Conservation (phyloP, 2,329 filamentous ascomycete species). For the Fonsecaea nubica region DNA sequence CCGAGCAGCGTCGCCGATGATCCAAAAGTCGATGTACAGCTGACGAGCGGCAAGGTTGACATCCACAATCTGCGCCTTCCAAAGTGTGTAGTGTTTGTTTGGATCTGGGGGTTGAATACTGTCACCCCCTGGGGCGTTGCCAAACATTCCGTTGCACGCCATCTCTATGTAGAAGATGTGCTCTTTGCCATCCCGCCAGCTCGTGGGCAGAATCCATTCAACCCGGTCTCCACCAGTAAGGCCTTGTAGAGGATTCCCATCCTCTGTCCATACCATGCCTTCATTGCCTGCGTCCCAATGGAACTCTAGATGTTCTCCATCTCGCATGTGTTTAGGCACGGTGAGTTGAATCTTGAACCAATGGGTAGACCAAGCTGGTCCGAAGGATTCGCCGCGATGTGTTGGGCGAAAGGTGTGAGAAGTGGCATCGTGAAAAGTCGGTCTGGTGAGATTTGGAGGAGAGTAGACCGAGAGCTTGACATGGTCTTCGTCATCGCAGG, state of each 20-base stretch:
- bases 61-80: conserved; percentile 82
- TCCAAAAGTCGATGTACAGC: conserved; percentile 92
- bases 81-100: conserved; percentile 79
- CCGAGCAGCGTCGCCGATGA: conserved; percentile 86
- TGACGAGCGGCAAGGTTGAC: conserved; percentile 84
- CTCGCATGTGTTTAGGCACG: conserved; percentile 72
- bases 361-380: conserved; percentile 95
- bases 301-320: conserved; percentile 86
- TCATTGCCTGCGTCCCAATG: conserved; percentile 97
- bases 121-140: conserved; percentile 83
- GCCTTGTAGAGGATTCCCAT: conserved; percentile 89
- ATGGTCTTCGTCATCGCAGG: conserved; percentile 71
- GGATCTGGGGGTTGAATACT: conserved; percentile 86
- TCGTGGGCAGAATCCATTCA: conserved; percentile 87
- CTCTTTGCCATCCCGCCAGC: conserved; percentile 81
- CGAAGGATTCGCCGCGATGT: conserved; percentile 78
- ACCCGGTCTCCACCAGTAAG: conserved; percentile 87
- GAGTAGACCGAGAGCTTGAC: conserved; percentile 87
- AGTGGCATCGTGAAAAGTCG: conserved; percentile 83
- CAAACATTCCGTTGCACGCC: conserved; percentile 99
- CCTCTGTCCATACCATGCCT: conserved; percentile 88
- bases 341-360: conserved; percentile 90
- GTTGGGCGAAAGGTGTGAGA: conserved; percentile 78
- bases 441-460: conserved; percentile 77
- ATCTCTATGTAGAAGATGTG: conserved; percentile 96